A percentile compares a stretch with the other conserved stretches of the same genome.
phyloP scores from a whole-genome alignment of 306 rosid species.

The Ochetophila trinervis region DNA sequence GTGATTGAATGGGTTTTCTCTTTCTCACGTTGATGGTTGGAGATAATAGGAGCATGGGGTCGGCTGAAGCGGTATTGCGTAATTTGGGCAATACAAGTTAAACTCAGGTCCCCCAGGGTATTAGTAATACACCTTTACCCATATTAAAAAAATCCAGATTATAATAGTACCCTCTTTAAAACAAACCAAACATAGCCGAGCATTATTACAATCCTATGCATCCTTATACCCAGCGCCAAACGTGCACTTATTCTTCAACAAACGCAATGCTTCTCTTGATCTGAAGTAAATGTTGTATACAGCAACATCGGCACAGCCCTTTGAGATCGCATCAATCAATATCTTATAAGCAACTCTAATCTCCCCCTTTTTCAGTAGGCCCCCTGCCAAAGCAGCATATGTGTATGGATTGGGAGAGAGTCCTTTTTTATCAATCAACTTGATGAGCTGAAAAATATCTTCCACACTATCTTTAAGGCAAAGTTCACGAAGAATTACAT shows the following conservation, averaged over 20 bases:
- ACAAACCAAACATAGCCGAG: too few relatives aligned
- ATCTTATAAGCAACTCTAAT: constrained; percentile 21
- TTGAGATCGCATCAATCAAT: constrained; percentile 25
- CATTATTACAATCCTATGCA: too few relatives aligned
- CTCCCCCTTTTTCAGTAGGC: constrained; percentile 35
- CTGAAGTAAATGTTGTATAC: constrained; percentile 41
- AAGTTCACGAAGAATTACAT: constrained; percentile 44
- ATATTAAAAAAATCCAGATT: too few relatives aligned
- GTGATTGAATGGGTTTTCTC: too few relatives aligned
- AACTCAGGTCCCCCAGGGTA: too few relatives aligned
- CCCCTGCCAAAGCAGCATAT: constrained; percentile 47
- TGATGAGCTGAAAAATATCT: constrained; percentile 22
- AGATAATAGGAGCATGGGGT: too few relatives aligned
- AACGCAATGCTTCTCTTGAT: constrained; percentile 33
- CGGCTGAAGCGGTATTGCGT: too few relatives aligned
- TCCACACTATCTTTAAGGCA: constrained; percentile 36
- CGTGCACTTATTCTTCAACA: constrained; percentile 33
- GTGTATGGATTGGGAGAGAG: constrained; percentile 36
- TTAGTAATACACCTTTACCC: too few relatives aligned
- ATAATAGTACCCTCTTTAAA: too few relatives aligned
- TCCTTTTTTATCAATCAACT: constrained; percentile 35
- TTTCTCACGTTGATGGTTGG: too few relatives aligned
- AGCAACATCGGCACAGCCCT: constrained; percentile 33
- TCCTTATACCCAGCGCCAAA: too few relatives aligned
- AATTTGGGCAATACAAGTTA: too few relatives aligned